phyloP scores from a whole-genome alignment of 352 stramenopile species.

The Phytophthora ramorum region DNA sequence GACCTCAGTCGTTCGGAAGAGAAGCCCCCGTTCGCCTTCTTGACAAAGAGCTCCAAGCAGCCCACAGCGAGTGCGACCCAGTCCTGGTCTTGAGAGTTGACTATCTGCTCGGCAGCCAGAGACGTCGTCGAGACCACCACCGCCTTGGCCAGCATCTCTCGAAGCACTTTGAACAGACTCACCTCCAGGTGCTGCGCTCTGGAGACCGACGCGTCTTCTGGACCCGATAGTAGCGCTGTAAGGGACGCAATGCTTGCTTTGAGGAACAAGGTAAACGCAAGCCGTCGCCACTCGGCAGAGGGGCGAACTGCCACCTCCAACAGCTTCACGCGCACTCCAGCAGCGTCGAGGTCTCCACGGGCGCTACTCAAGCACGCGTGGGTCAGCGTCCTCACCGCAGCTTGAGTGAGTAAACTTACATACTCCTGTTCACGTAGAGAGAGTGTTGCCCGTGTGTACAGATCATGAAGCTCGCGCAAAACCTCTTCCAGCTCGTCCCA shows the following conservation, averaged over 20 bases:
- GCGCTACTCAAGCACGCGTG: conserved; percentile 21
- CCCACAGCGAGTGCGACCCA: conserved; percentile 43
- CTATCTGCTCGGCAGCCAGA: neutral
- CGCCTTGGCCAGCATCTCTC: conserved; percentile 58
- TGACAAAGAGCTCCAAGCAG: conserved; percentile 46
- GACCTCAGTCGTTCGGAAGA: conserved; percentile 34
- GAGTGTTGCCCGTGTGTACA: conserved; percentile 28
- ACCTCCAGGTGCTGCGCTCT: conserved; percentile 27
- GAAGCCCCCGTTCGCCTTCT: conserved; percentile 37
- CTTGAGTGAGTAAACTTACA: conserved; percentile 23
- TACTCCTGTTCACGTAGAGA: conserved; percentile 38
- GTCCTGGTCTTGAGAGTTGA: neutral
- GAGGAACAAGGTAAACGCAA: conserved; percentile 58
- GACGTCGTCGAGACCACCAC: conserved; percentile 43
- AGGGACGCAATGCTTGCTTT: conserved; percentile 29
- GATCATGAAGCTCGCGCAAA: conserved; percentile 42
- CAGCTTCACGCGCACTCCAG: conserved; percentile 43
- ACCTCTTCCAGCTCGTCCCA: conserved; percentile 46
- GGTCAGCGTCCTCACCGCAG: conserved; percentile 29
- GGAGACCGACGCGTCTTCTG: conserved; percentile 1
- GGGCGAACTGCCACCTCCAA: conserved; percentile 53
- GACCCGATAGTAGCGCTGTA: conserved; percentile 22
- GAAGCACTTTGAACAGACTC: conserved; percentile 48
- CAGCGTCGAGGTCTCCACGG: conserved; percentile 20
- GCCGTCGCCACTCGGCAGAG: conserved; percentile 32